A percentile compares a stretch with the other conserved stretches of the same genome.
phyloP scores from a whole-genome alignment of 2,329 filamentous ascomycete species.

The Ophiostoma populinum region DNA sequence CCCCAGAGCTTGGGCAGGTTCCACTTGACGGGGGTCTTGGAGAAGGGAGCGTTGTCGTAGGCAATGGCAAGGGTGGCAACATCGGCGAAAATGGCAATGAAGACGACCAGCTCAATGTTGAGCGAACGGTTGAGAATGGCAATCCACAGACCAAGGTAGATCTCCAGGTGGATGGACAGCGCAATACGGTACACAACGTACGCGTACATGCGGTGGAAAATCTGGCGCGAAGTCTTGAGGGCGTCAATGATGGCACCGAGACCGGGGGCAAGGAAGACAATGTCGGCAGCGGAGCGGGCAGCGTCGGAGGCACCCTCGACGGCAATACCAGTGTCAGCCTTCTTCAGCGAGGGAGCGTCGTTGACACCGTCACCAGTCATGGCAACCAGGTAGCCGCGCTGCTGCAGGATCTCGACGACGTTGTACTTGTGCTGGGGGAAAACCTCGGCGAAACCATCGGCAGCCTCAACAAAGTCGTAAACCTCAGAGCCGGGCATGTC shows the following conservation, averaged over 20 bases:
- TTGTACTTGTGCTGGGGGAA: slow-evolving; percentile 95
- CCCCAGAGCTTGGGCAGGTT: slow-evolving; percentile 89
- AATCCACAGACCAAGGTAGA: slow-evolving; percentile 85
- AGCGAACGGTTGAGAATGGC: slow-evolving; percentile 70
- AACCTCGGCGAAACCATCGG: slow-evolving; percentile 86
- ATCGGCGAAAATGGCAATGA: slow-evolving; percentile 89
- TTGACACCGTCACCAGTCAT: slow-evolving; percentile 97
- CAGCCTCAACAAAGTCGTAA: slow-evolving; percentile 89
- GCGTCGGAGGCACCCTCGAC: slow-evolving; percentile 86
- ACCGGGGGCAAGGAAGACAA: slow-evolving; percentile 83
- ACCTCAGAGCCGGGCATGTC: slow-evolving; percentile 89
- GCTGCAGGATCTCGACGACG: slow-evolving; percentile 82
- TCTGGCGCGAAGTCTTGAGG: slow-evolving; percentile 81
- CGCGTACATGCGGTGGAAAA: slow-evolving; percentile 94
- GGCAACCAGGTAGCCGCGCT: slow-evolving; percentile 82
- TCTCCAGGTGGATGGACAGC: slow-evolving; percentile 75
- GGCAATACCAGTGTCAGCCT: slow-evolving; percentile 91
- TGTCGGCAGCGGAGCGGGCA: slow-evolving; percentile 79
- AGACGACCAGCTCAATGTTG: slow-evolving; percentile 76
- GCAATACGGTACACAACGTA: slow-evolving; percentile 94
- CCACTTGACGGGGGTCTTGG: slow-evolving; percentile 80
- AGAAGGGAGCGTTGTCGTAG: slow-evolving; percentile 84
- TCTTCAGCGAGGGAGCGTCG: slow-evolving; percentile 82
- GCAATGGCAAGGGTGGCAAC: slow-evolving; percentile 83
- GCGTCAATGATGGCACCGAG: slow-evolving; percentile 86